phyloP scores from a whole-genome alignment of 2,329 filamentous ascomycete species.

The Phialophora expanda region DNA sequence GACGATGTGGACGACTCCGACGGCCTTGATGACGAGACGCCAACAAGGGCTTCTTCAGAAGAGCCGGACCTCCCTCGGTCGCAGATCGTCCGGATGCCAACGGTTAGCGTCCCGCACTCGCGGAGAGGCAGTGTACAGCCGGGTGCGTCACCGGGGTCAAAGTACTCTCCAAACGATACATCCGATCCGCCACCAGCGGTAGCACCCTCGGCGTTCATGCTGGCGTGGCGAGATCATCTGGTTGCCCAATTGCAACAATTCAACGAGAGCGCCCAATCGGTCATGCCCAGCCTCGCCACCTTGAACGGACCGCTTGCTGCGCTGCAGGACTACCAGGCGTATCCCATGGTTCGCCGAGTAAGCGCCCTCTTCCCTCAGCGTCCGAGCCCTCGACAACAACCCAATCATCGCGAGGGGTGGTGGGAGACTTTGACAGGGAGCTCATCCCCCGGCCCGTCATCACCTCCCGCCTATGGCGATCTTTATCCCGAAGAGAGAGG shows the following conservation, averaged over 20 bases:
- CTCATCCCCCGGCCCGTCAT: constrained; percentile 53
- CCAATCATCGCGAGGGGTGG: constrained; percentile 60
- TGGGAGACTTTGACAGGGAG: constrained; percentile 68
- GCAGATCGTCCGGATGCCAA: constrained; percentile 1
- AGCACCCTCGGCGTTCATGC: constrained; percentile 64
- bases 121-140: constrained; percentile 35
- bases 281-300: constrained; percentile 65
- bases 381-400: constrained; percentile 57
- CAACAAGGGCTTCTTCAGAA: constrained; percentile 19
- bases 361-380: constrained; percentile 74
- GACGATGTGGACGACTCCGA: constrained; percentile 53
- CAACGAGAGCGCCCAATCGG: constrained; percentile 71
- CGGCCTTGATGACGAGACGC: constrained; percentile 42
- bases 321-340: constrained; percentile 74
- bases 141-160: constrained; percentile 5
- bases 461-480: constrained; percentile 78
- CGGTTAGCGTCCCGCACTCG: constrained; percentile 25
- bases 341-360: constrained; percentile 73
- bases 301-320: constrained; percentile 63
- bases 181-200: constrained; percentile 8
- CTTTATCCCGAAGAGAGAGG: constrained; percentile 65
- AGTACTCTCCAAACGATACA: constrained; percentile 48
- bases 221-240: constrained; percentile 75
- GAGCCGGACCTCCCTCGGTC: constrained; percentile 17
- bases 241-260: constrained; percentile 76